Evolutionary conservation across 371 early-diverging fungal species (phyloP).

Genomic region (Umbelopsis sp.): DNA sequence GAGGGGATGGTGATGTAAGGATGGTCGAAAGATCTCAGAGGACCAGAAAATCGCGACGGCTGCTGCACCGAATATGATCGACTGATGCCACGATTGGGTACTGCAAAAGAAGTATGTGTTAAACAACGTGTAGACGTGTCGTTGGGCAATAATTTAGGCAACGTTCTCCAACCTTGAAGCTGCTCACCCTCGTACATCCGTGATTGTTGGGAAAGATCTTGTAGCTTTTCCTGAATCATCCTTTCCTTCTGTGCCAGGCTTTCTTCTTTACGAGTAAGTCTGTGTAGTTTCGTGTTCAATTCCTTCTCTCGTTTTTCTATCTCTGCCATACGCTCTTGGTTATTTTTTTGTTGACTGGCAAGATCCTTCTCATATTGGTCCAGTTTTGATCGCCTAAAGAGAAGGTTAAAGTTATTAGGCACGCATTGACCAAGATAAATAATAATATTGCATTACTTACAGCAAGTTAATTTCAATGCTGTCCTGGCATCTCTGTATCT

Average conservation of each 20-base stretch:
- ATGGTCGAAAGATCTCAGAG: background rate
- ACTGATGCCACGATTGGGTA: background rate
- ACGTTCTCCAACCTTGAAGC: background rate
- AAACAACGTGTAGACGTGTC: background rate
- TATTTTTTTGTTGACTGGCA: background rate
- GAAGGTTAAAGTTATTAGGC: background rate
- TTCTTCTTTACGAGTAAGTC: background rate
- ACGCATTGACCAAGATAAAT: background rate
- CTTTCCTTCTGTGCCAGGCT: constrained; percentile 4
- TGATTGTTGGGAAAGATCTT: background rate
- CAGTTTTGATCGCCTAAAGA: background rate
- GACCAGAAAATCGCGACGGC: background rate
- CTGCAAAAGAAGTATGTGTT: background rate
- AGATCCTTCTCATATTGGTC: constrained; percentile 3
- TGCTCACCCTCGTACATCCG: background rate
- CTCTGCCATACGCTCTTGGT: constrained; percentile 9
- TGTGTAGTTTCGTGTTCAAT: constrained; percentile 21
- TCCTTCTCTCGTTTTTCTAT: constrained; percentile 15
- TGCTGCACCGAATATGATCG: constrained; percentile 8
- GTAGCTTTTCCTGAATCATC: background rate
- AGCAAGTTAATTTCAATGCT: constrained; percentile 8
- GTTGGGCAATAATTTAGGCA: background rate
- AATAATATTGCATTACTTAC: background rate
- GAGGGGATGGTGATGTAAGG: background rate
- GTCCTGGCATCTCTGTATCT: constrained; percentile 11